phyloP scores from a whole-genome alignment of 495 filamentous ascomycete genomes.

The Neurospora sp. region DNA sequence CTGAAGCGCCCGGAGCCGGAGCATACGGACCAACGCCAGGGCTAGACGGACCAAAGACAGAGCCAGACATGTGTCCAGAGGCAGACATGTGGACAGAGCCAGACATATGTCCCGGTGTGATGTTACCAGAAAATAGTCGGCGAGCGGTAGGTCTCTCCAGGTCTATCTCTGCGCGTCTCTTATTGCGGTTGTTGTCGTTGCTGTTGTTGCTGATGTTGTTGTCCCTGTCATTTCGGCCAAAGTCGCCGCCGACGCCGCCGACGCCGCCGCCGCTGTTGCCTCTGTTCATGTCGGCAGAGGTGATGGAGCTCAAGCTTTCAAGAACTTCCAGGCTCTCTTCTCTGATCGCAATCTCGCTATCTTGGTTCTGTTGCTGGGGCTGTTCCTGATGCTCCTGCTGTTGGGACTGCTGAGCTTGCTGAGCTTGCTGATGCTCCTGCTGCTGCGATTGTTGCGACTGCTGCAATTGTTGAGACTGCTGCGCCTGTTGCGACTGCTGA shows the following conservation, averaged over 20 bases:
- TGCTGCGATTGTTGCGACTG: neutral
- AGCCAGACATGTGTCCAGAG: neutral
- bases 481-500: neutral
- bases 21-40: neutral
- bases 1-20: neutral
- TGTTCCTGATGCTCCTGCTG: neutral
- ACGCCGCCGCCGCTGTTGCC: neutral
- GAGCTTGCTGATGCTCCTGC: neutral
- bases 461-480: neutral
- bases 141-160: neutral
- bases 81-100: neutral
- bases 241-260: neutral
- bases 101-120: neutral
- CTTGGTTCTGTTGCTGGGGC: neutral
- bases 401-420: neutral
- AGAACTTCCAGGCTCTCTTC: neutral
- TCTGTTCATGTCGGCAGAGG: neutral
- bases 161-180: neutral
- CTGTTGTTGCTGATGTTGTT: neutral
- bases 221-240: neutral
- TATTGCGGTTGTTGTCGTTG: neutral
- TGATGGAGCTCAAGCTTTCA: neutral
- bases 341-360: neutral
- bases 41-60: neutral
- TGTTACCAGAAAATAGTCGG: neutral